Conservation (phyloP, 1,284 basidiomycete species). For the Meripilus lineatus region DNA sequence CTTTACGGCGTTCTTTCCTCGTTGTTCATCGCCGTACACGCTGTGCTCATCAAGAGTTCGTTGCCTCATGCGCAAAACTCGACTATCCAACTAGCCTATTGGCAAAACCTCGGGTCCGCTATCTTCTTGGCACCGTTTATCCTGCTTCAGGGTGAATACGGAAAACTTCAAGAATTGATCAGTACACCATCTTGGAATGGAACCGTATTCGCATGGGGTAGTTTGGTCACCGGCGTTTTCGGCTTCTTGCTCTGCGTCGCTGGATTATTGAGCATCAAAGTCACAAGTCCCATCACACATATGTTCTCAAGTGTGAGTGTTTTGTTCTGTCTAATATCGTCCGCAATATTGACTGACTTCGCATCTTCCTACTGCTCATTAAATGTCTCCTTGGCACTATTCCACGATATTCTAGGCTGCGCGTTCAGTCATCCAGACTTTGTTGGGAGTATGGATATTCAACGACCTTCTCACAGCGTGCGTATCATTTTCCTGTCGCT, state of each 20-base stretch:
- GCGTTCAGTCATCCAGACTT: constrained; percentile 68
- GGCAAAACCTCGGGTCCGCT: constrained; percentile 68
- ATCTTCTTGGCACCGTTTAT: constrained; percentile 59
- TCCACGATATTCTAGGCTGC: constrained; percentile 44
- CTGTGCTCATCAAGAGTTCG: constrained; percentile 68
- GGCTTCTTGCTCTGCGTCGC: constrained; percentile 71
- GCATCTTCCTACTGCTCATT: constrained; percentile 1
- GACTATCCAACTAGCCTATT: constrained; percentile 69
- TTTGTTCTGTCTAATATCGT: constrained; percentile 6
- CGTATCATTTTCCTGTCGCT: constrained; percentile 18
- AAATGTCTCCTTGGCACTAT: not conserved
- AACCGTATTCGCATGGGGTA: constrained; percentile 56
- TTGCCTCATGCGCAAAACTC: constrained; percentile 63
- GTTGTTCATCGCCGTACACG: constrained; percentile 68
- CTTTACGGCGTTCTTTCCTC: constrained; percentile 68
- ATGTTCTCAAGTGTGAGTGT: constrained; percentile 69
- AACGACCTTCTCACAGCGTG: constrained; percentile 61
- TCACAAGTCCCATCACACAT: constrained; percentile 69
- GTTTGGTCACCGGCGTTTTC: constrained; percentile 62
- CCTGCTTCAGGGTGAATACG: constrained; percentile 48
- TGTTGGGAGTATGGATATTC: constrained; percentile 66
- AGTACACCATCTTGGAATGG: constrained; percentile 42
- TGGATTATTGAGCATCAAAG: constrained; percentile 65
- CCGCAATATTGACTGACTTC: constrained; percentile 5
- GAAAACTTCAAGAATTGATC: constrained; percentile 34